These are phyloP conservation scores for Colletotrichum sp. DNA, from an alignment of 2,329 filamentous ascomycete species.

Conservation along the genomic window DNA sequence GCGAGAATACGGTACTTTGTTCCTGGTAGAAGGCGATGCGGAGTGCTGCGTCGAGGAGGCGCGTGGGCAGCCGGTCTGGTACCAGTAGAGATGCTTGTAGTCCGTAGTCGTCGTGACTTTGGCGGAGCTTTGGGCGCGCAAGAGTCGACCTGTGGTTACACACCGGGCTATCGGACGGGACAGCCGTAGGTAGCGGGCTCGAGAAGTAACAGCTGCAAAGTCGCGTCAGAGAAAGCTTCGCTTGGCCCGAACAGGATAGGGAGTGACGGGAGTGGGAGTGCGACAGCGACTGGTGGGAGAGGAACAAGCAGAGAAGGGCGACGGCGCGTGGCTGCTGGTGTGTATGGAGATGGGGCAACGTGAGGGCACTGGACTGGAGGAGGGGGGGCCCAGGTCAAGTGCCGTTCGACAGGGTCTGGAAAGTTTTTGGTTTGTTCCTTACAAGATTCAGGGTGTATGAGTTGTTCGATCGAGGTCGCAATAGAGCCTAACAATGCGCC, in stretches of 20 bases:
- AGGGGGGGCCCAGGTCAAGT: slow-evolving; percentile 1
- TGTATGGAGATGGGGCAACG: slow-evolving; percentile 5
- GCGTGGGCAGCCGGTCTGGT: slow-evolving; percentile 11
- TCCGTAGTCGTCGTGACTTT: slow-evolving; percentile 5
- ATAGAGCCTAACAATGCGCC: slow-evolving; percentile 23
- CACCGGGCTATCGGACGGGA: slow-evolving; percentile 21
- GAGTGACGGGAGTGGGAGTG: slow-evolving; percentile 2
- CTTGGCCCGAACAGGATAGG: slow-evolving; percentile 13
- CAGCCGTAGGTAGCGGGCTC: slow-evolving; percentile 13
- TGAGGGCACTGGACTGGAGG: not conserved
- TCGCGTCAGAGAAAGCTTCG: slow-evolving; percentile 39
- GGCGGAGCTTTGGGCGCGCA: slow-evolving; percentile 15
- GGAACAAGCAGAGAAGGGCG: slow-evolving; percentile 7
- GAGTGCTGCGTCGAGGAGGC: slow-evolving; percentile 14
- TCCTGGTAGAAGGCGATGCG: slow-evolving; percentile 9
- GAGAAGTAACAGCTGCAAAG: slow-evolving; percentile 34
- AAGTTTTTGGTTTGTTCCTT: not conserved
- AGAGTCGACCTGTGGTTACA: slow-evolving; percentile 21
- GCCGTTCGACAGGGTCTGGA: slow-evolving; percentile 14
- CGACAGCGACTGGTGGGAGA: slow-evolving; percentile 6
- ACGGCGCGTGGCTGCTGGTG: slow-evolving; percentile 6
- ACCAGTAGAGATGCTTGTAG: slow-evolving; percentile 2
- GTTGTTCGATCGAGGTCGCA: slow-evolving; percentile 24
- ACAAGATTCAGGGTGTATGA: slow-evolving; percentile 19
- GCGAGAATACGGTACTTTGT: slow-evolving; percentile 8